These are phyloP conservation scores for Candolleomyces aberdarensis DNA, from an alignment of 768 basidiomycete species.

Conservation along the genomic window DNA sequence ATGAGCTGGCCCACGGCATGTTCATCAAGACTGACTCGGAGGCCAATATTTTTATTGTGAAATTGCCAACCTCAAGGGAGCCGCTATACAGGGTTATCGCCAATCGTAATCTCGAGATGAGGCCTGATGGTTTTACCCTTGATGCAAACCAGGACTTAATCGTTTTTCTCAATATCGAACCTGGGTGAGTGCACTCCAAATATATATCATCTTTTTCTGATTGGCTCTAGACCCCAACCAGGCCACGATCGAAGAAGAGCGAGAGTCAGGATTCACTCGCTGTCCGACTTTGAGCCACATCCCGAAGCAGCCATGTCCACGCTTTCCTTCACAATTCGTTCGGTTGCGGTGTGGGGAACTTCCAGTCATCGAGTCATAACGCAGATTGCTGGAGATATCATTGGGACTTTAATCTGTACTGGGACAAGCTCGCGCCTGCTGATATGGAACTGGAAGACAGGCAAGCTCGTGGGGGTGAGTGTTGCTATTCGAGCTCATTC, in stretches of 20 bases:
- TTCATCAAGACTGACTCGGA: constrained; percentile 42
- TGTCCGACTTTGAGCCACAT: constrained; percentile 40
- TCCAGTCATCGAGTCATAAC: constrained; percentile 31
- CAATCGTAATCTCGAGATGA: constrained; percentile 34
- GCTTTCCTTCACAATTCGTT: constrained; percentile 23
- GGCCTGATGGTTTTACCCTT: constrained; percentile 56
- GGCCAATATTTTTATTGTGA: constrained; percentile 15
- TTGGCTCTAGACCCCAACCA: constrained; percentile 4
- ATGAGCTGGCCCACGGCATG: constrained; percentile 59
- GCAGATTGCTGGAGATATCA: constrained; percentile 52
- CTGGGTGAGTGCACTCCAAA: constrained; percentile 5
- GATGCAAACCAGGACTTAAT: constrained; percentile 64
- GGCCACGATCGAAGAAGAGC: constrained; percentile 11
- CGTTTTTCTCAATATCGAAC: constrained; percentile 31
- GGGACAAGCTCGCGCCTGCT: constrained; percentile 27
- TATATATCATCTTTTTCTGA: neutral
- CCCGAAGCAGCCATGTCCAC: constrained; percentile 33
- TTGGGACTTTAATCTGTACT: constrained; percentile 43
- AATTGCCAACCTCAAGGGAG: constrained; percentile 22
- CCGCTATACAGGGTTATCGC: constrained; percentile 14
- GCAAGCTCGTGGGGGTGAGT: constrained; percentile 40
- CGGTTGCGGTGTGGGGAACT: constrained; percentile 17
- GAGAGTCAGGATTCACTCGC: constrained; percentile 39
- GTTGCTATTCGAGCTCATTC: neutral
- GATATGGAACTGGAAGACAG: constrained; percentile 55